Percentiles rank a stretch among this genome's conserved stretches.
Evolutionary conservation across 2,329 filamentous ascomycete genomes (phyloP).

Genomic region (Penicillium sp.): DNA sequence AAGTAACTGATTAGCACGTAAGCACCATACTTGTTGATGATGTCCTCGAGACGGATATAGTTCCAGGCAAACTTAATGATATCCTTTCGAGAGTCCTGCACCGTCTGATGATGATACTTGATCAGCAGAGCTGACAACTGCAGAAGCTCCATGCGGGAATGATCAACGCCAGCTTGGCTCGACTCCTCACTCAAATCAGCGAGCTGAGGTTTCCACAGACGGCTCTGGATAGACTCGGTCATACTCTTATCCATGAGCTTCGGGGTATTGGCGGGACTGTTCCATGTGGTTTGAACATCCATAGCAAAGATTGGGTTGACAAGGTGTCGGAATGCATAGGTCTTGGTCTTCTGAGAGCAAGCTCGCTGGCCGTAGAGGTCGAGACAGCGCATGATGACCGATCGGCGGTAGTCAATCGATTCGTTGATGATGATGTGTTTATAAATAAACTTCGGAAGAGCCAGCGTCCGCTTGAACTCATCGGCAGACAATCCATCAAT

Average conservation of each 20-base stretch:
- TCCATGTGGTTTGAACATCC: conserved; percentile 87
- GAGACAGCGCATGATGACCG: conserved; percentile 79
- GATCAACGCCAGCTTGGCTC: conserved; percentile 83
- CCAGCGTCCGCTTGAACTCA: conserved; percentile 76
- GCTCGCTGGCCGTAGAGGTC: conserved; percentile 81
- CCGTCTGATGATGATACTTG: conserved; percentile 86
- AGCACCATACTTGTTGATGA: conserved; percentile 98
- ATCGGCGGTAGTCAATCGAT: conserved; percentile 83
- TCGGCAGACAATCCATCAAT: conserved; percentile 83
- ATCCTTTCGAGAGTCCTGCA: conserved; percentile 92
- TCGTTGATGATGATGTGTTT: conserved; percentile 79
- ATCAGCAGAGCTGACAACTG: conserved; percentile 93
- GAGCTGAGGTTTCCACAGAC: conserved; percentile 89
- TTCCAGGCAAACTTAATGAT: conserved; percentile 99
- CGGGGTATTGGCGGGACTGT: conserved; percentile 61
- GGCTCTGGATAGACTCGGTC: conserved; percentile 86
- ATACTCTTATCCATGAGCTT: conserved; percentile 83
- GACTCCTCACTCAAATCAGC: conserved; percentile 82
- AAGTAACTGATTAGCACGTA: conserved; percentile 98
- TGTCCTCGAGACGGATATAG: conserved; percentile 96
- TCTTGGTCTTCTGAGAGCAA: conserved; percentile 85
- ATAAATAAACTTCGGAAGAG: conserved; percentile 82
- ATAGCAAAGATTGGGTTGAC: conserved; percentile 96
- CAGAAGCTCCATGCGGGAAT: conserved; percentile 92
- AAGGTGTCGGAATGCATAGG: conserved; percentile 86